Evolutionary conservation across 2,329 filamentous ascomycete species (phyloP).

Genomic region (Paecilomyces fulvus): DNA sequence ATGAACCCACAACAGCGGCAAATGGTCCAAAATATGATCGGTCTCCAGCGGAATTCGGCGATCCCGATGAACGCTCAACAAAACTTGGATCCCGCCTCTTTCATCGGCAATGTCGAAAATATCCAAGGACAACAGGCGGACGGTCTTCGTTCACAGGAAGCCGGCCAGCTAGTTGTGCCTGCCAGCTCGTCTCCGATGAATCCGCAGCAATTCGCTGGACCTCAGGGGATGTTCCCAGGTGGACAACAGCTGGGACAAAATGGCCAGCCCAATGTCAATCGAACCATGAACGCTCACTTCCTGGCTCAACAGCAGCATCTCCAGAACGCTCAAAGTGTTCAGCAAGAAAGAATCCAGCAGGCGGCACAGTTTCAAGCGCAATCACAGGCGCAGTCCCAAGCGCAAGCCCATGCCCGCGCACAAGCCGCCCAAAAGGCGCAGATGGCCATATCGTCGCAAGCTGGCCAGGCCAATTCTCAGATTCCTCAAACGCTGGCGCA

Average conservation of each 20-base stretch:
- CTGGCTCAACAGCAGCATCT: conserved; percentile 36
- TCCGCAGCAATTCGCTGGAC: conserved; percentile 31
- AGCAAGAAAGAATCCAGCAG: conserved; percentile 32
- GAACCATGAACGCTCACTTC: conserved; percentile 31
- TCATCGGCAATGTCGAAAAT: conserved; percentile 43
- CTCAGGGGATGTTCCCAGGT: conserved; percentile 33
- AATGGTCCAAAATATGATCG: conserved; percentile 34
- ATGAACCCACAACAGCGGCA: conserved; percentile 33
- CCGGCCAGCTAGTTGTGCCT: conserved; percentile 55
- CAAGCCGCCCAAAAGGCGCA: conserved; percentile 39
- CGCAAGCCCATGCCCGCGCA: conserved; percentile 31
- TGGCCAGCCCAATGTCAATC: conserved; percentile 27
- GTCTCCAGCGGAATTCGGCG: conserved; percentile 28
- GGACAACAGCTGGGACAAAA: conserved; percentile 34
- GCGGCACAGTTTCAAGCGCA: conserved; percentile 29
- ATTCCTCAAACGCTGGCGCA: conserved; percentile 31
- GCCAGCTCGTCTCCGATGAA: conserved; percentile 50
- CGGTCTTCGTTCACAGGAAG: conserved; percentile 52
- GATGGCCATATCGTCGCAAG: conserved; percentile 38
- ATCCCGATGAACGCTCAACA: conserved; percentile 26
- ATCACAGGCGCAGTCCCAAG: conserved; percentile 29
- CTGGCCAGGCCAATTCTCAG: conserved; percentile 35
- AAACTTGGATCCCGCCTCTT: conserved; percentile 25
- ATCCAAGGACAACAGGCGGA: conserved; percentile 54
- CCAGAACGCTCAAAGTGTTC: conserved; percentile 33